A percentile compares a stretch with the other conserved stretches of the same genome.
Evolutionary conservation across 2,329 filamentous ascomycete genomes (phyloP).

Genomic region (Dactylellina parvicollis): DNA sequence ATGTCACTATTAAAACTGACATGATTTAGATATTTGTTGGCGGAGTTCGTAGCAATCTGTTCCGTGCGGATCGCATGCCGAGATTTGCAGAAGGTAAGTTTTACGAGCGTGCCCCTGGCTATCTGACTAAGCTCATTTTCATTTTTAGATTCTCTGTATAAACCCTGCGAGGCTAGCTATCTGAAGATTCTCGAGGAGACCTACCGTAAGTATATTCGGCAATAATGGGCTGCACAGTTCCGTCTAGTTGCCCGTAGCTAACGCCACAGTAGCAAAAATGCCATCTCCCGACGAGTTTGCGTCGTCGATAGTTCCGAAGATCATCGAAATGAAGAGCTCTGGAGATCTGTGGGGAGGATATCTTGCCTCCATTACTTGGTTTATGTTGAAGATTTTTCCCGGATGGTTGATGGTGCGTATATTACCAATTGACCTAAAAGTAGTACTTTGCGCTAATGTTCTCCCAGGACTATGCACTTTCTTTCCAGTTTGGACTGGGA

Average conservation of each 20-base stretch:
- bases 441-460: neutral
- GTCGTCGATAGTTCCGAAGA: neutral
- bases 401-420: conserved; percentile 8
- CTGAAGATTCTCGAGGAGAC: neutral
- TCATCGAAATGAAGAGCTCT: conserved; percentile 1
- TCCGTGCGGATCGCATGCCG: neutral
- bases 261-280: neutral
- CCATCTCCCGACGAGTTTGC: conserved; percentile 12
- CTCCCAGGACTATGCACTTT: no score
- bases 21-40: conserved; percentile 17
- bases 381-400: conserved; percentile 16
- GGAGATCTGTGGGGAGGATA: conserved; percentile 18
- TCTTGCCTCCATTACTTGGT: conserved; percentile 11
- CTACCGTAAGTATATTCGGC: conserved; percentile 1
- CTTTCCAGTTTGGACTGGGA: neutral
- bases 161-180: conserved; percentile 10
- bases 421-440: neutral
- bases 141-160: neutral
- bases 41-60: conserved; percentile 7
- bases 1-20: no score
- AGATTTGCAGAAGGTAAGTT: neutral
- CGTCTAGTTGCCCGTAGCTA: no score
- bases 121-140: no score
- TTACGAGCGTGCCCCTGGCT: no score
- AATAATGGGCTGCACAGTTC: no score